A percentile compares a stretch with the other conserved stretches of the same genome.
Evolutionary conservation across 805 yeast species (phyloP).

Genomic region (Monosporozyma solicola): DNA sequence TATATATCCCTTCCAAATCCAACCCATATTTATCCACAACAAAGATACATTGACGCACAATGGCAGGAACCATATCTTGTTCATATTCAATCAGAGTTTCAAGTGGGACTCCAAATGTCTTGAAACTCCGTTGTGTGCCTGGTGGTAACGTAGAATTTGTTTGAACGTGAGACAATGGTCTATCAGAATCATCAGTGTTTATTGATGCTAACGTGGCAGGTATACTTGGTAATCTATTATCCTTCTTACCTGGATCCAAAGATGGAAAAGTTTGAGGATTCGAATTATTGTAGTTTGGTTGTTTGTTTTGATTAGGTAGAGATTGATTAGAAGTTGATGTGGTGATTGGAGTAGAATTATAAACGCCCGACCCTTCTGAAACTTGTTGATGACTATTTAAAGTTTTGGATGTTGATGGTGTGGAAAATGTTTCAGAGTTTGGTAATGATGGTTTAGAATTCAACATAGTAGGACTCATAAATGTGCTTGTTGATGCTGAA

Average conservation of each 20-base stretch:
- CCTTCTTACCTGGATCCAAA: slow-evolving; percentile 24
- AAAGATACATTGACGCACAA: slow-evolving; percentile 81
- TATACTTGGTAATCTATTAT: slow-evolving; percentile 19
- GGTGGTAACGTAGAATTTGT: slow-evolving; percentile 30
- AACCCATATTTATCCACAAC: slow-evolving; percentile 80
- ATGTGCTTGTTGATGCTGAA: neutral
- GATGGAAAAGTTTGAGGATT: slow-evolving; percentile 10
- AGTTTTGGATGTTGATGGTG: slow-evolving; percentile 7
- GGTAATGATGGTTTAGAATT: slow-evolving; percentile 5
- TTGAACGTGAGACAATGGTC: slow-evolving; percentile 29
- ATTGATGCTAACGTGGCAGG: slow-evolving; percentile 18
- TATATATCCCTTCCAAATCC: slow-evolving; percentile 80
- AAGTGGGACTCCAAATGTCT: slow-evolving; percentile 78
- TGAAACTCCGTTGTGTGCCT: slow-evolving; percentile 31
- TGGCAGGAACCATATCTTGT: slow-evolving; percentile 83
- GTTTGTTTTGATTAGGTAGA: neutral
- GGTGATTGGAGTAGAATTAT: slow-evolving; percentile 3
- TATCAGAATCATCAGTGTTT: slow-evolving; percentile 17
- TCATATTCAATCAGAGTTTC: slow-evolving; percentile 70
- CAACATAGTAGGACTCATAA: slow-evolving; percentile 5
- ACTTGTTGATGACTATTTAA: neutral
- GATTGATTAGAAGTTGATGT: slow-evolving; percentile 5
- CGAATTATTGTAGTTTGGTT: slow-evolving; percentile 1
- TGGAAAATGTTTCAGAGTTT: neutral
- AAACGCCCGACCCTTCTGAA: slow-evolving; percentile 7